Conservation (phyloP, 2,329 filamentous ascomycete genomes). For the Xylariaceae sp. region DNA sequence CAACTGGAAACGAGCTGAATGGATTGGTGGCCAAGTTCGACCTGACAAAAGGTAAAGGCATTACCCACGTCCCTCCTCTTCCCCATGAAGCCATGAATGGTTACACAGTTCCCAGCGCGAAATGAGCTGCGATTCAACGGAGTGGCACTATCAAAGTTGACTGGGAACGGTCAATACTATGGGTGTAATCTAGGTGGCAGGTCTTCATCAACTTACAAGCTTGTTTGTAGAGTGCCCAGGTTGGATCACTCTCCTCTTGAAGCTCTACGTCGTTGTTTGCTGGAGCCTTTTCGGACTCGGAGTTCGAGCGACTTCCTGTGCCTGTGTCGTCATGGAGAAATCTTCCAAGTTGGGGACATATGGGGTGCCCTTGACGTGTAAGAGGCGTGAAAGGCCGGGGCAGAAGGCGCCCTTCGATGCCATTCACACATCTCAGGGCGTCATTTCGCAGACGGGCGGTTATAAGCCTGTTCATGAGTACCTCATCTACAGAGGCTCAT, state of each 20-base stretch:
- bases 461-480: slow-evolving; percentile 11
- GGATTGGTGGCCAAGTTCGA: slow-evolving; percentile 28
- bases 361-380: background rate
- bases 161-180: too few species aligned
- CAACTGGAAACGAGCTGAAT: slow-evolving; percentile 43
- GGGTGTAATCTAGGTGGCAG: too few species aligned
- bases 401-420: slow-evolving; percentile 5
- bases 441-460: slow-evolving; percentile 5
- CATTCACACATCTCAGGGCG: slow-evolving; percentile 9
- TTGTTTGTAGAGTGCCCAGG: slow-evolving; percentile 12
- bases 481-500: too few species aligned
- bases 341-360: too few species aligned
- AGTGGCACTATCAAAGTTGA: too few species aligned
- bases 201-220: slow-evolving; percentile 22
- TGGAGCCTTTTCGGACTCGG: too few species aligned
- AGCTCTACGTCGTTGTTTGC: too few species aligned
- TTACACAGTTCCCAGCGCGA: slow-evolving; percentile 35
- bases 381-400: background rate
- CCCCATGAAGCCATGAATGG: slow-evolving; percentile 68
- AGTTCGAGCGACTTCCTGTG: too few species aligned
- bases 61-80: slow-evolving; percentile 64
- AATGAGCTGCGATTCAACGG: too few species aligned
- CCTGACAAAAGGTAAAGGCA: slow-evolving; percentile 66
- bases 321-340: too few species aligned
- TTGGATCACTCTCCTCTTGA: background rate